These are phyloP conservation scores for Chenopodium album DNA, from an alignment of 148 eudicot genomes.

Conservation along the genomic window DNA sequence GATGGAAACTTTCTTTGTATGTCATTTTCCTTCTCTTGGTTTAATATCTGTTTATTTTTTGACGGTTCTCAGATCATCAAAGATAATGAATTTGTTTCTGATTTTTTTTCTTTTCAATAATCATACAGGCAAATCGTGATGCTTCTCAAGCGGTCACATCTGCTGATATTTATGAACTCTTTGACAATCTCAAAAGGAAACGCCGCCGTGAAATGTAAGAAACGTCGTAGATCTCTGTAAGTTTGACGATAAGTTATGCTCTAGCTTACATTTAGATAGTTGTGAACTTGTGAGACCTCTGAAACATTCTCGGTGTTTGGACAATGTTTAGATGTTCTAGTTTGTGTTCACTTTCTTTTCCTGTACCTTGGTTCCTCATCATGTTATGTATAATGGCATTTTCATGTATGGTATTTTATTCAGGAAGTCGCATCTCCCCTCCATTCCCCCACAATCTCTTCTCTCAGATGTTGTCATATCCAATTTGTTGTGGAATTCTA, in stretches of 20 bases:
- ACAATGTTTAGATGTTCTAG: neutral
- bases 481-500: neutral
- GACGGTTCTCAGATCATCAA: neutral
- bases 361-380: neutral
- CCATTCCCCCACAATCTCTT: neutral
- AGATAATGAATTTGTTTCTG: neutral
- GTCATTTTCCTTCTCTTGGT: conserved; percentile 18
- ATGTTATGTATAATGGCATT: conserved; percentile 19
- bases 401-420: conserved; percentile 10
- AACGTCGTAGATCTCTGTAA: conserved; percentile 15
- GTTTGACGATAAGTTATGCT: conserved; percentile 8
- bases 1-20: conserved; percentile 70
- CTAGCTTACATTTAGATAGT: conserved; percentile 9
- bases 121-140: conserved; percentile 65
- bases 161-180: conserved; percentile 71
- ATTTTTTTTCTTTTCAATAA: neutral
- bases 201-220: conserved; percentile 51
- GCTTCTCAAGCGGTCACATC: conserved; percentile 71
- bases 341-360: conserved; percentile 8
- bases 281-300: neutral
- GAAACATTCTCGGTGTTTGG: conserved; percentile 11
- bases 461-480: neutral
- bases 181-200: conserved; percentile 87
- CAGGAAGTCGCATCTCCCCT: neutral
- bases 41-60: neutral